Evolutionary conservation across 768 basidiomycete genomes (phyloP).

Genomic region (Hypholoma fasciculare): DNA sequence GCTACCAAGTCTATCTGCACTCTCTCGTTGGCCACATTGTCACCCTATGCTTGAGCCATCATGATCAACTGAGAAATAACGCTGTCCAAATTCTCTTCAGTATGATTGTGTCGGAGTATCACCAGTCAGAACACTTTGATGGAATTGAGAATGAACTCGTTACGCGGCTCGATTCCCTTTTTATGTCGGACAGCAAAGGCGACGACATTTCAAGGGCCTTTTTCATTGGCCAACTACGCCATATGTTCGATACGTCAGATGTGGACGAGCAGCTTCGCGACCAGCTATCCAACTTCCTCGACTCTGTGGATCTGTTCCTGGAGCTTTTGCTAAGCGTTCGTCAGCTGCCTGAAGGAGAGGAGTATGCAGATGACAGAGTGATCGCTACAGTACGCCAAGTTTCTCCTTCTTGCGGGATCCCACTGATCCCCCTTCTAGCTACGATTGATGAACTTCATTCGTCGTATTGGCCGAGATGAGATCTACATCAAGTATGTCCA

Average conservation of each 20-base stretch:
- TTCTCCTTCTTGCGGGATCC: slow-evolving; percentile 9
- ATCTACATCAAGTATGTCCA: slow-evolving; percentile 97
- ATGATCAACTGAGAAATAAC: slow-evolving; percentile 87
- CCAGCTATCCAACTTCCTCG: slow-evolving; percentile 79
- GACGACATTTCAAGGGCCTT: slow-evolving; percentile 91
- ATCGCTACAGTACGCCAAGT: slow-evolving; percentile 71
- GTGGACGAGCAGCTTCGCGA: slow-evolving; percentile 80
- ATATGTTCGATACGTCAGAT: slow-evolving; percentile 82
- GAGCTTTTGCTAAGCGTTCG: slow-evolving; percentile 86
- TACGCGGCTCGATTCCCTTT: slow-evolving; percentile 85
- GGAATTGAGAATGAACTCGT: slow-evolving; percentile 92
- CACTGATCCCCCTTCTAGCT: slow-evolving; percentile 43
- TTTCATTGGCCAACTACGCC: slow-evolving; percentile 88
- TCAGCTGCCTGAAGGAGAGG: slow-evolving; percentile 88
- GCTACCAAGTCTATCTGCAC: slow-evolving; percentile 83
- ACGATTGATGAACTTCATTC: slow-evolving; percentile 91
- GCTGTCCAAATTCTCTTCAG: slow-evolving; percentile 92
- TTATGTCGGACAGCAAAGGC: slow-evolving; percentile 91
- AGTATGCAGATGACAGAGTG: slow-evolving; percentile 92
- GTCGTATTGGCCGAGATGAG: slow-evolving; percentile 87
- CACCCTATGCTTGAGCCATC: slow-evolving; percentile 91
- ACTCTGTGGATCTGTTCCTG: slow-evolving; percentile 90
- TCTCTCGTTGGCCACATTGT: slow-evolving; percentile 88
- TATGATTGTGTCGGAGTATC: slow-evolving; percentile 94
- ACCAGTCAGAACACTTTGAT: slow-evolving; percentile 81